Percentiles rank a stretch among this genome's conserved stretches.
These are phyloP conservation scores for Trypanosoma platydactyli DNA, from an alignment of 208 protist genomes.

Conservation along the genomic window DNA sequence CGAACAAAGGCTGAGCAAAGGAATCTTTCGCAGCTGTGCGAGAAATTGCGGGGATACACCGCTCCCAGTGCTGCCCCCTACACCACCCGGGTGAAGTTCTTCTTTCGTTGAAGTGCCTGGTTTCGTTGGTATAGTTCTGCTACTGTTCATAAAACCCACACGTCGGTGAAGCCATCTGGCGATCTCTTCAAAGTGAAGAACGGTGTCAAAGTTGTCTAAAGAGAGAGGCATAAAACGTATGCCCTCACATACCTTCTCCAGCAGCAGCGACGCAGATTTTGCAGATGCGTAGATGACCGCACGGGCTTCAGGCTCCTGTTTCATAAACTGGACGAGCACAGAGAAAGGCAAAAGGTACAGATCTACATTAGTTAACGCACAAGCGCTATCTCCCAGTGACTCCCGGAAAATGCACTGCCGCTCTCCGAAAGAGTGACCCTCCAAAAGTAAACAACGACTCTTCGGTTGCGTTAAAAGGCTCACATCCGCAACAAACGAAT, in stretches of 20 bases:
- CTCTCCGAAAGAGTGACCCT: constrained; percentile 85
- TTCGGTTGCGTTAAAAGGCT: constrained; percentile 31
- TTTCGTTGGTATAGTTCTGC: not conserved
- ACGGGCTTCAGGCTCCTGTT: constrained; percentile 63
- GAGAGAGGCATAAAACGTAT: constrained; percentile 45
- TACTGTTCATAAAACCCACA: constrained; percentile 21
- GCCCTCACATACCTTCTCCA: constrained; percentile 48
- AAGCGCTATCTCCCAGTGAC: constrained; percentile 46
- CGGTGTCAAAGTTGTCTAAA: constrained; percentile 7
- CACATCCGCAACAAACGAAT: constrained; percentile 18
- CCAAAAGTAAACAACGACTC: constrained; percentile 62
- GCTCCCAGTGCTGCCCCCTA: not conserved
- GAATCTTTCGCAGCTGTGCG: constrained; percentile 43
- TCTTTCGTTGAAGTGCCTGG: not conserved
- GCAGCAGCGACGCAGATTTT: constrained; percentile 38
- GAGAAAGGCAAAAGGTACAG: constrained; percentile 76
- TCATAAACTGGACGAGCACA: constrained; percentile 80
- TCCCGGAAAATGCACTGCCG: constrained; percentile 75
- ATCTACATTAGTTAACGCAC: constrained; percentile 73
- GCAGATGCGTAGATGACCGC: constrained; percentile 49
- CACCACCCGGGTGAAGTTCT: not conserved
- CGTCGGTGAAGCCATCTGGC: constrained; percentile 20
- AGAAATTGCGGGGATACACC: constrained; percentile 47
- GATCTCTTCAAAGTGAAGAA: constrained; percentile 8
- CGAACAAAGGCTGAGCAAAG: constrained; percentile 42